phyloP scores from a whole-genome alignment of 345 rosid genomes.

The Rhodomyrtus tomentosa region DNA sequence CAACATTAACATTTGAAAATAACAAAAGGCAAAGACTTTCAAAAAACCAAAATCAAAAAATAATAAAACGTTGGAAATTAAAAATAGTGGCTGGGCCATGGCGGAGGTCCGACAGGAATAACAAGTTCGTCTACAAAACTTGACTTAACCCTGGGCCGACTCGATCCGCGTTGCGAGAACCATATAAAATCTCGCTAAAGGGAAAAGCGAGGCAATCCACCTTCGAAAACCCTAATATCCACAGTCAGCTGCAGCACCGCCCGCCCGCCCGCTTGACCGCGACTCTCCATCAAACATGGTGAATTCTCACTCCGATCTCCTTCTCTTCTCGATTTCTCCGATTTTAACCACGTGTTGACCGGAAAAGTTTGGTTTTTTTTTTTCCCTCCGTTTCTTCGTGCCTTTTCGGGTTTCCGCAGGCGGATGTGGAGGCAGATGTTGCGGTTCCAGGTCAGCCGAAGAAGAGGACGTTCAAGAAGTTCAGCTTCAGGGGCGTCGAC shows the following conservation, averaged over 20 bases:
- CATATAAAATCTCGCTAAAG: background rate
- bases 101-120: background rate
- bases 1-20: background rate
- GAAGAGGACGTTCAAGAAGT: conserved; percentile 47
- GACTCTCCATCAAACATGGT: background rate
- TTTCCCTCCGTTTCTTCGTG: background rate
- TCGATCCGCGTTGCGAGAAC: background rate
- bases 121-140: background rate
- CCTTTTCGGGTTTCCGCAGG: background rate
- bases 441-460: conserved; percentile 18
- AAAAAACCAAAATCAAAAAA: background rate
- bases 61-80: background rate
- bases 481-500: conserved; percentile 40
- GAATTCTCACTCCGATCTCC: background rate
- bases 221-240: background rate
- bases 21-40: background rate
- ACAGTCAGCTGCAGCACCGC: background rate
- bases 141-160: background rate
- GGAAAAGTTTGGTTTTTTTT: background rate
- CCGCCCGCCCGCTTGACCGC: background rate
- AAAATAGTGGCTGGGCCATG: background rate
- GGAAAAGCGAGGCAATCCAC: background rate
- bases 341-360: background rate
- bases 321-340: background rate
- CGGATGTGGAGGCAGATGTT: conserved; percentile 4